Conservation (phyloP, 2,329 filamentous ascomycete species). For the Trichoderma simmonsii region DNA sequence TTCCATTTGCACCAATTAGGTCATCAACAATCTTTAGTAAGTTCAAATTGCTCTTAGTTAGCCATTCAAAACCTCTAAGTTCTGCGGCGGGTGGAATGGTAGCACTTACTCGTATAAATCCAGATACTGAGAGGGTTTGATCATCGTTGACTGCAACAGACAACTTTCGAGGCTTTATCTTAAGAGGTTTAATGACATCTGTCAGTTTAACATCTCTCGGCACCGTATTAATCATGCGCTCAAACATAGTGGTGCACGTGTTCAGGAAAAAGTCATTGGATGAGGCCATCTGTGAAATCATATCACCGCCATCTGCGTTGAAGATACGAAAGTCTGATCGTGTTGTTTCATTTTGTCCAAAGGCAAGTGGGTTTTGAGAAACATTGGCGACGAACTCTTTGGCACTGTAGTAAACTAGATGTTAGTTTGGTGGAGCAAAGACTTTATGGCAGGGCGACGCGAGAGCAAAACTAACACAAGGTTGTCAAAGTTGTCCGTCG, state of each 20-base stretch:
- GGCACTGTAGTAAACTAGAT: not conserved
- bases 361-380: not conserved
- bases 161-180: not conserved
- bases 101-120: not conserved
- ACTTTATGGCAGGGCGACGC: no score
- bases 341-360: slow-evolving; percentile 9
- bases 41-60: not conserved
- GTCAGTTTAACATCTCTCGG: not conserved
- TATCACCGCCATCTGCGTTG: not conserved
- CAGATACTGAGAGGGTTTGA: not conserved
- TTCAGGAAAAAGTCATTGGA: not conserved
- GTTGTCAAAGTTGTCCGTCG: slow-evolving; percentile 1
- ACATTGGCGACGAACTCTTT: not conserved
- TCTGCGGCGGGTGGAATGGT: not conserved
- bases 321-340: slow-evolving; percentile 3
- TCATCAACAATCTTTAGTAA: not conserved
- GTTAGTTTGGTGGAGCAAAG: not conserved
- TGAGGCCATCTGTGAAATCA: not conserved
- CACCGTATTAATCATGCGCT: slow-evolving; percentile 6
- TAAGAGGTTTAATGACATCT: not conserved
- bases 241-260: not conserved
- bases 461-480: not conserved
- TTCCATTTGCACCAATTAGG: not conserved
- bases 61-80: not conserved
- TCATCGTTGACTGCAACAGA: not conserved